A percentile compares a stretch with the other conserved stretches of the same genome.
These are phyloP conservation scores for Xylariaceae sp. DNA, from an alignment of 2,329 filamentous ascomycete genomes.

Conservation along the genomic window DNA sequence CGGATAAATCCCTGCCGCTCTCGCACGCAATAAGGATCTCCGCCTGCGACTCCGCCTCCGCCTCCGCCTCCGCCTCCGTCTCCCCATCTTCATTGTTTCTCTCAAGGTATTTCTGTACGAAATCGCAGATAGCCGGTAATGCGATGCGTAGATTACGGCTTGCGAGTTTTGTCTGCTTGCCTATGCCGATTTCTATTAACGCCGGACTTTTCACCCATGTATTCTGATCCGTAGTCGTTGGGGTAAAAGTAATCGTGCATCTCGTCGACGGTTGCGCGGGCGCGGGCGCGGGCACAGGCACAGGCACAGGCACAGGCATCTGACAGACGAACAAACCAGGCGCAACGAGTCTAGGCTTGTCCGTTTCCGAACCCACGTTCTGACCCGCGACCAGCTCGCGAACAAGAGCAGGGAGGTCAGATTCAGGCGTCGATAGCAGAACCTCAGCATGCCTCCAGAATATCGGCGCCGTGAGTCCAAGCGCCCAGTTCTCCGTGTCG, in stretches of 20 bases:
- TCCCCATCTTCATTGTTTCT: background rate
- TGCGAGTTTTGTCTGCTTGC: slow-evolving; percentile 59
- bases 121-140: slow-evolving; percentile 56
- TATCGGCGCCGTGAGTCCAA: slow-evolving; percentile 66
- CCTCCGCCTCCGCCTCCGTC: background rate
- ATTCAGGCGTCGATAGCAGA: slow-evolving; percentile 60
- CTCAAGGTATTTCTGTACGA: slow-evolving; percentile 41
- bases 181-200: slow-evolving; percentile 56
- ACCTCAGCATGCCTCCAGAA: slow-evolving; percentile 69
- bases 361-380: slow-evolving; percentile 32
- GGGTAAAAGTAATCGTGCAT: slow-evolving; percentile 41
- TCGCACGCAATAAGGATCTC: slow-evolving; percentile 61
- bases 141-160: slow-evolving; percentile 75
- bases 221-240: slow-evolving; percentile 41
- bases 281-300: background rate
- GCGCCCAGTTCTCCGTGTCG: slow-evolving; percentile 89
- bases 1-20: slow-evolving; percentile 71
- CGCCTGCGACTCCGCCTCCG: background rate
- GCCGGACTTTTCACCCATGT: slow-evolving; percentile 35
- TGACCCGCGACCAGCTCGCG: slow-evolving; percentile 36
- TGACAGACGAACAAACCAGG: slow-evolving; percentile 28
- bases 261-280: slow-evolving; percentile 14
- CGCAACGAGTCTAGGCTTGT: slow-evolving; percentile 31
- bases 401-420: slow-evolving; percentile 52
- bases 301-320: slow-evolving; percentile 9